Evolutionary conservation across 2,329 filamentous ascomycete genomes (phyloP).

Genomic region (Cladosporium sp.): DNA sequence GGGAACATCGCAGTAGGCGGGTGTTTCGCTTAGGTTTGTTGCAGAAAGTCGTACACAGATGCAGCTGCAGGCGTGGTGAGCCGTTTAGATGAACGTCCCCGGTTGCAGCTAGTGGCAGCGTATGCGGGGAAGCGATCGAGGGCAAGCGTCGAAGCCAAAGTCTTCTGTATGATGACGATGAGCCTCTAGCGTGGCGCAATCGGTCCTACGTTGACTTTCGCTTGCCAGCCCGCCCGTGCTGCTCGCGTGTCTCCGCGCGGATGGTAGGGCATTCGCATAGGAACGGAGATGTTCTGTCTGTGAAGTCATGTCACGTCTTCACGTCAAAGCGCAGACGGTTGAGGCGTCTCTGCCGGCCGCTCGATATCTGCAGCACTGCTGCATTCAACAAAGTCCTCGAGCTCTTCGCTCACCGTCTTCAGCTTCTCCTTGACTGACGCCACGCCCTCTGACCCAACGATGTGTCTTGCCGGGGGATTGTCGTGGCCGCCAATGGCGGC

Average conservation of each 20-base stretch:
- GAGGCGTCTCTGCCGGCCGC: conserved; percentile 3
- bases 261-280: too few relatives aligned
- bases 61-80: not conserved
- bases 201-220: conserved; percentile 9
- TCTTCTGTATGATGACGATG: not conserved
- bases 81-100: not conserved
- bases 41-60: not conserved
- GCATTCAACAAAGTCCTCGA: conserved; percentile 92
- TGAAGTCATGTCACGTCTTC: not conserved
- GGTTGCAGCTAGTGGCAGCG: not conserved
- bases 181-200: not conserved
- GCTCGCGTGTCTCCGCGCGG: not conserved
- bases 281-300: not conserved
- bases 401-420: conserved; percentile 90
- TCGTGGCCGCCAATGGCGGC: conserved; percentile 92
- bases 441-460: conserved; percentile 86
- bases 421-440: conserved; percentile 90
- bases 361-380: conserved; percentile 77
- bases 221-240: not conserved
- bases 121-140: conserved; percentile 5
- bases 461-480: conserved; percentile 89
- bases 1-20: not conserved
- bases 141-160: conserved; percentile 3
- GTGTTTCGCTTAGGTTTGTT: conserved; percentile 1
- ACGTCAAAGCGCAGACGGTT: conserved; percentile 1